Percentiles rank a stretch among this genome's conserved stretches.
Evolutionary conservation across 2,329 filamentous ascomycete genomes (phyloP).

Genomic region (Myriosclerotinia scirpicola): DNA sequence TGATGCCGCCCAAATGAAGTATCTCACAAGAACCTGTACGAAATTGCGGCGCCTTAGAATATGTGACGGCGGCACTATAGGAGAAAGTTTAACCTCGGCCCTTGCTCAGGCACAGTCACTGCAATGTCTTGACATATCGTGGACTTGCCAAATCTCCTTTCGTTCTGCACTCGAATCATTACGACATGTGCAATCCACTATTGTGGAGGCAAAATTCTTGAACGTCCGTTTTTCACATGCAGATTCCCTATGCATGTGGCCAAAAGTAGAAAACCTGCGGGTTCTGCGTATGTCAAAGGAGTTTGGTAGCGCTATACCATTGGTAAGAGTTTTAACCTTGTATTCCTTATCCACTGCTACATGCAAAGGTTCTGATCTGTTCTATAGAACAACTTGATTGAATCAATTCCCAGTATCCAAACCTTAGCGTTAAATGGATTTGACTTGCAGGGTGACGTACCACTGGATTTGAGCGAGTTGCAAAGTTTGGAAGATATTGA

Average conservation of each 20-base stretch:
- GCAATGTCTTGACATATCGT: conserved; percentile 28
- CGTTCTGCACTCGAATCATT: conserved; percentile 26
- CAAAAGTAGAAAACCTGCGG: conserved; percentile 29
- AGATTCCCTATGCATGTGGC: neutral
- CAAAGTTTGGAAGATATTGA: conserved; percentile 28
- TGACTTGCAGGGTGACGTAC: neutral
- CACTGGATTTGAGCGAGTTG: neutral
- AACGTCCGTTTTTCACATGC: conserved; percentile 19
- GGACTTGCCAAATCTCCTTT: conserved; percentile 29
- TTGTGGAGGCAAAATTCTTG: conserved; percentile 31
- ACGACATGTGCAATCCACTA: conserved; percentile 26
- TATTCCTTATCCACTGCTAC: neutral
- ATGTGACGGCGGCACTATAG: conserved; percentile 31
- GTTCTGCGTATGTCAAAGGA: conserved; percentile 23
- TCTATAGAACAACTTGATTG: neutral
- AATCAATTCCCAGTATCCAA: conserved; percentile 17
- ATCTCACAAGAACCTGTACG: conserved; percentile 35
- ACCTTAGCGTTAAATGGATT: neutral
- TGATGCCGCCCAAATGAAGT: conserved; percentile 32
- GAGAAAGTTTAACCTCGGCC: conserved; percentile 32
- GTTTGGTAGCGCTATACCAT: neutral
- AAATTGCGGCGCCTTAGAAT: conserved; percentile 35
- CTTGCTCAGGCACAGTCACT: conserved; percentile 32
- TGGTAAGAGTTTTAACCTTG: neutral
- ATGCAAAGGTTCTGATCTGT: neutral